These are phyloP conservation scores for Schoenoplectus tabernaemontani DNA, from an alignment of 202 grass and related monocot genomes.

Conservation along the genomic window DNA sequence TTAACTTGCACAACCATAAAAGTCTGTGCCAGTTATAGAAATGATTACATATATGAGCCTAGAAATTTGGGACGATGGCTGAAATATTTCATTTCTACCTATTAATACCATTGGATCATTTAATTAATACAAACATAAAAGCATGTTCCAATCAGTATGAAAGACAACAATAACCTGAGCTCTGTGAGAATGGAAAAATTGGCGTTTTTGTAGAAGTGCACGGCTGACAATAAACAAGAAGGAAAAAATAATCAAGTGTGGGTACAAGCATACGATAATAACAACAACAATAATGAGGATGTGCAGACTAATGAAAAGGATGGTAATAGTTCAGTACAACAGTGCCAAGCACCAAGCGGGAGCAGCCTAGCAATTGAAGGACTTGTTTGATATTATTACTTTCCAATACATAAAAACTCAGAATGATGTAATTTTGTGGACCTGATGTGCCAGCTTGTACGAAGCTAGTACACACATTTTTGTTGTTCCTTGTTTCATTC, in stretches of 20 bases:
- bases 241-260: slow-evolving; percentile 20
- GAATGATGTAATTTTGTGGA: neutral
- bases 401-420: neutral
- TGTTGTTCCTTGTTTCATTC: neutral
- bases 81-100: neutral
- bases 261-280: neutral
- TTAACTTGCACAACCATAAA: neutral
- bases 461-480: neutral
- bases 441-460: neutral
- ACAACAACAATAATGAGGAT: neutral
- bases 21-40: neutral
- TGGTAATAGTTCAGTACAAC: neutral
- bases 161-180: slow-evolving; percentile 48
- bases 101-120: neutral
- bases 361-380: neutral
- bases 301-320: neutral
- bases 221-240: slow-evolving; percentile 48
- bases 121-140: neutral
- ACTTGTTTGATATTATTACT: neutral
- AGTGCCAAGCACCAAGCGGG: neutral
- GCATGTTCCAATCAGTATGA: neutral
- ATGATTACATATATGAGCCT: neutral
- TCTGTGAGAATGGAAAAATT: slow-evolving; percentile 85
- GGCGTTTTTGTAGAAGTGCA: slow-evolving; percentile 52
- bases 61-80: neutral